These are phyloP conservation scores for Nigrospora oryzae DNA, from an alignment of 2,329 filamentous ascomycete genomes.

Conservation along the genomic window DNA sequence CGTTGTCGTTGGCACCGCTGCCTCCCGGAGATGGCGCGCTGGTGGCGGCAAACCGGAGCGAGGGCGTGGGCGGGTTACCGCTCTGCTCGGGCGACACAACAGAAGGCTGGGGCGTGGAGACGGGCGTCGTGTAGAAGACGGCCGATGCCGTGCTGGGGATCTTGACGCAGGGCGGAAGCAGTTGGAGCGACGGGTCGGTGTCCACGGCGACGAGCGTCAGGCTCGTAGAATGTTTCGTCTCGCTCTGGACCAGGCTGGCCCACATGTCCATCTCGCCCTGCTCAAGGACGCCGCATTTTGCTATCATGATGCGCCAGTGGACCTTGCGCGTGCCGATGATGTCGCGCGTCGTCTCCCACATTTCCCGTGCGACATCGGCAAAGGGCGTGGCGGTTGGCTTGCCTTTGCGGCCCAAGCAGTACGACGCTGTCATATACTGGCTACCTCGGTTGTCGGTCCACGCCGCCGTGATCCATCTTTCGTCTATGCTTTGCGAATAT, in stretches of 20 bases:
- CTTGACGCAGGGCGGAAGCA: conserved; percentile 47
- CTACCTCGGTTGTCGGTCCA: conserved; percentile 75
- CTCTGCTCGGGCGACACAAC: conserved; percentile 54
- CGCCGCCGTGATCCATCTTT: conserved; percentile 68
- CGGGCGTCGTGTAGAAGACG: conserved; percentile 52
- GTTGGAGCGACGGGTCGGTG: conserved; percentile 53
- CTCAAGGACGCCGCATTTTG: conserved; percentile 62
- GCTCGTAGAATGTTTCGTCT: conserved; percentile 40
- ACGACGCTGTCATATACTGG: conserved; percentile 65
- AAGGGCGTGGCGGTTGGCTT: conserved; percentile 43
- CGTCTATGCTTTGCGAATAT: conserved; percentile 68
- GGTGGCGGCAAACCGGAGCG: conserved; percentile 23
- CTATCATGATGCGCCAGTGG: conserved; percentile 69
- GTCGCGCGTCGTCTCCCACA: conserved; percentile 72
- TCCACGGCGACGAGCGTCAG: conserved; percentile 58
- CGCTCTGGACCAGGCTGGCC: conserved; percentile 42
- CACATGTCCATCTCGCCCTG: conserved; percentile 55
- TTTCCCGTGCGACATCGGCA: conserved; percentile 60
- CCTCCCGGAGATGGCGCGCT: conserved; percentile 36
- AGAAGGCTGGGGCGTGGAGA: conserved; percentile 55
- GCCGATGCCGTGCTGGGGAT: conserved; percentile 34
- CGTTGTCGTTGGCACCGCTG: conserved; percentile 25
- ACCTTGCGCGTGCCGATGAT: conserved; percentile 62
- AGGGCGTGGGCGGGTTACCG: conserved; percentile 40
- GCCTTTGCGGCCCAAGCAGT: conserved; percentile 58